These are phyloP conservation scores for Ophiostoma fasciatum DNA, from an alignment of 2,329 filamentous ascomycete species.

Conservation along the genomic window DNA sequence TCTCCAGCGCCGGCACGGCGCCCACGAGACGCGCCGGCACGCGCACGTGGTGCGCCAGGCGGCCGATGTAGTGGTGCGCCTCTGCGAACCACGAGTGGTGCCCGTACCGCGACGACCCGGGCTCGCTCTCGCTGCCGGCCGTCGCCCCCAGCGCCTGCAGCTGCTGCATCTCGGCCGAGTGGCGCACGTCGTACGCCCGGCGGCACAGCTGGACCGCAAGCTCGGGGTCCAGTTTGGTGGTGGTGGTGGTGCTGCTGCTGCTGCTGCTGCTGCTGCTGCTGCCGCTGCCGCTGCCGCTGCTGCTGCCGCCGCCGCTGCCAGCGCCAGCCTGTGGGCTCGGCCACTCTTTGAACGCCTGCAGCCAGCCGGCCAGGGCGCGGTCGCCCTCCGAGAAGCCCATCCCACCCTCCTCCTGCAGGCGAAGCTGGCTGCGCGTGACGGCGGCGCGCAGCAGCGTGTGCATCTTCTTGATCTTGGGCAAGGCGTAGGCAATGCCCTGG, in stretches of 20 bases:
- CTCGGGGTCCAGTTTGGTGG: no score
- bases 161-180: conserved; percentile 7
- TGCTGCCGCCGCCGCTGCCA: background rate
- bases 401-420: no score
- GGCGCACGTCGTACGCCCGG: conserved; percentile 6
- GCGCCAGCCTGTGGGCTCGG: background rate
- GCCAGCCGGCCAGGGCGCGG: conserved; percentile 2
- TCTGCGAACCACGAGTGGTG: conserved; percentile 14
- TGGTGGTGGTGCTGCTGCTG: no score
- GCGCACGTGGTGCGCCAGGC: conserved; percentile 28
- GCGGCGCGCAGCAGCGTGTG: background rate
- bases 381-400: background rate
- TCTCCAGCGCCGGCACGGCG: conserved; percentile 16
- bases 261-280: background rate
- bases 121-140: no score
- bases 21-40: conserved; percentile 23
- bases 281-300: no score
- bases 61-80: conserved; percentile 27
- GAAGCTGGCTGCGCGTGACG: conserved; percentile 3
- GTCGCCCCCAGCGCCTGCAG: background rate
- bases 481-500: background rate
- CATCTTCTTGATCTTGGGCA: background rate
- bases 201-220: conserved; percentile 3
- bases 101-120: no score
- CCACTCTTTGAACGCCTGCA: background rate